Evolutionary conservation across 306 rosid genomes (phyloP), one percentile per base, ranked within the genome.

Genomic region (Ammopiptanthus mongolicus): DNA sequence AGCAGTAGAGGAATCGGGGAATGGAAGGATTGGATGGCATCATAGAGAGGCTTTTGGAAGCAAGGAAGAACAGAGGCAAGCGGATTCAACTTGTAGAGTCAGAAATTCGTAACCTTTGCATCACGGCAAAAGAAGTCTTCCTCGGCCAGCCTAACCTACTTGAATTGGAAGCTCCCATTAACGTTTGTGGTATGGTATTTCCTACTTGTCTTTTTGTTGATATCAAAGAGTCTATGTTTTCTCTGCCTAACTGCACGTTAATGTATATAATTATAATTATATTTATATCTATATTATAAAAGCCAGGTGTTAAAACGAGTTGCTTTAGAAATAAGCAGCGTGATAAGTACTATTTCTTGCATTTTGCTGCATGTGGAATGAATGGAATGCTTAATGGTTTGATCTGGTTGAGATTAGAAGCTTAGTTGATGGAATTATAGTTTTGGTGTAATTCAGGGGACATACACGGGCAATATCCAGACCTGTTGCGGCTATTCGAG

Each of bases 401-500:
- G 50, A 44, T 44, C 0, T 44, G 3, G 15, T 44, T 44, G 8
- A n/a, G 23, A 50, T 50, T 50, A 15, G 56, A 50, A 25, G 0
- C 6, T 6, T 50, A 13, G 52, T 53, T 55, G 8, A 46, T 46
- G 52, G 44, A 37, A 37, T 8, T 11, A 37, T 46, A 4, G 15
- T 1, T 6, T n/a, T 17, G 14, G 6, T 50, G 25, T 8, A 9
- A 10, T 41, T 55, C 78, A 89, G 98, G 98, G 1, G 98, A 94
- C 82, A 88, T 91, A 64, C 98, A 94, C n/a, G 98, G 98, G 0
- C 98, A 94, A 78, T 94, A 81, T 59, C 95, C 90, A 3, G 98
- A 93, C 56, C 94, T 93, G 9, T 66, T 93, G 73, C 86, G 98
- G 2, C 19, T 91, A 18, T 93, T 93, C 13, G 93, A 93, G 65